Percentiles rank a stretch among this genome's conserved stretches.
Evolutionary conservation across 495 filamentous ascomycete species (phyloP).

Genomic region (Copromyces sp.): DNA sequence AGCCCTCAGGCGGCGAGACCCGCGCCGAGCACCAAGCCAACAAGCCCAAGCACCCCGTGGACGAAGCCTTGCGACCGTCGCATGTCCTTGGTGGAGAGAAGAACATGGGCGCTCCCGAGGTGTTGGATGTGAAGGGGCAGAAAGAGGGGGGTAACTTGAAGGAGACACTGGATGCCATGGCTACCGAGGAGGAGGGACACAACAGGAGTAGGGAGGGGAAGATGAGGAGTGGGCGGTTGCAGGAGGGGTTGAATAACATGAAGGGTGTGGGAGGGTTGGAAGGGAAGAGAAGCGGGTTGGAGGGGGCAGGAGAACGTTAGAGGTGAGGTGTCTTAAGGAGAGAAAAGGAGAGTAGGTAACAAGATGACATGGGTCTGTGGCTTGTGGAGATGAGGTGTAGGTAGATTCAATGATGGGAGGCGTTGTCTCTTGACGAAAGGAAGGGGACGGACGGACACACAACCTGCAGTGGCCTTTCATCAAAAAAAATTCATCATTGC

Average conservation of each 20-base stretch:
- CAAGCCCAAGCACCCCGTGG: slow-evolving; percentile 3
- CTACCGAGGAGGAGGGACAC: background rate
- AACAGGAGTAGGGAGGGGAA: background rate
- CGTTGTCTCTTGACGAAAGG: too few species aligned
- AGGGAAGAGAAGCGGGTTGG: background rate
- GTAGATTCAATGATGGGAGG: too few species aligned
- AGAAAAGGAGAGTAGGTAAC: background rate
- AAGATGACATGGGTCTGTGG: too few species aligned
- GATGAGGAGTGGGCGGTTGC: background rate
- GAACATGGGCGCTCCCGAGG: background rate
- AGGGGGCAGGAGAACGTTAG: background rate
- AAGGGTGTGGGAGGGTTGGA: background rate
- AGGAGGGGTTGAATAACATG: background rate
- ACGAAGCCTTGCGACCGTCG: background rate
- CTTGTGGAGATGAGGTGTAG: too few species aligned
- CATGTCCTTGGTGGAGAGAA: slow-evolving; percentile 1
- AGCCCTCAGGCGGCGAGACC: background rate
- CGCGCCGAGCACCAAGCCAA: background rate
- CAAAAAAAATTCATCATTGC: too few species aligned
- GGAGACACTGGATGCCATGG: background rate
- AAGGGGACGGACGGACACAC: too few species aligned
- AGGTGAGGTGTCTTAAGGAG: background rate
- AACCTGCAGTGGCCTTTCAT: too few species aligned
- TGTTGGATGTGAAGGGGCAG: background rate
- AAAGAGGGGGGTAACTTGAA: background rate